These are phyloP conservation scores for Globisporangium cederbergense DNA, from an alignment of 352 stramenopile genomes.

Conservation along the genomic window DNA sequence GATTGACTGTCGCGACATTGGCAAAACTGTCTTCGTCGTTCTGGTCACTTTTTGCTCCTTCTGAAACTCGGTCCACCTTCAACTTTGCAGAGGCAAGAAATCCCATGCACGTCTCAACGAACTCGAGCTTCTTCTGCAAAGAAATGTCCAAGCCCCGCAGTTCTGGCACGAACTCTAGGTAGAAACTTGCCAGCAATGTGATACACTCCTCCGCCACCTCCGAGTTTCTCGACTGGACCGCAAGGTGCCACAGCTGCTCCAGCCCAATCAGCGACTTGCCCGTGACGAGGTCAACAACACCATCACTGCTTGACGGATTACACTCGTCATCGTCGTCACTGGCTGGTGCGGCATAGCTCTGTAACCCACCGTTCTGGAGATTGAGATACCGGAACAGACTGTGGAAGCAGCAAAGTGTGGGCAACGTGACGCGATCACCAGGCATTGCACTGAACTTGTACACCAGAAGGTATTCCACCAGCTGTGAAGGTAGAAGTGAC, in stretches of 20 bases:
- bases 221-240: constrained; percentile 35
- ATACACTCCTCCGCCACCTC: constrained; percentile 62
- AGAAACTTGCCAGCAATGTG: constrained; percentile 46
- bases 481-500: constrained; percentile 23
- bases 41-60: not conserved
- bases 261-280: constrained; percentile 39
- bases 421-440: constrained; percentile 32
- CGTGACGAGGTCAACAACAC: constrained; percentile 37
- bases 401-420: constrained; percentile 65
- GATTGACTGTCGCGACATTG: constrained; percentile 30
- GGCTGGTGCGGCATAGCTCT: constrained; percentile 22
- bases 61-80: constrained; percentile 6
- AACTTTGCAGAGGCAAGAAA: constrained; percentile 34
- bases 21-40: not conserved
- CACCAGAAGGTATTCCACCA: constrained; percentile 32
- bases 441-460: constrained; percentile 43
- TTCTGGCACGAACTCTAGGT: constrained; percentile 47
- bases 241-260: constrained; percentile 56
- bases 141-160: constrained; percentile 26
- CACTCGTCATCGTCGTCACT: constrained; percentile 6
- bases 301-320: not conserved
- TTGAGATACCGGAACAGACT: constrained; percentile 68
- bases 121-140: constrained; percentile 35
- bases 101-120: constrained; percentile 61
- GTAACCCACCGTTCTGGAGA: constrained; percentile 28